phyloP scores from a whole-genome alignment of 2,329 filamentous ascomycete genomes.

The Xylaria sp. region DNA sequence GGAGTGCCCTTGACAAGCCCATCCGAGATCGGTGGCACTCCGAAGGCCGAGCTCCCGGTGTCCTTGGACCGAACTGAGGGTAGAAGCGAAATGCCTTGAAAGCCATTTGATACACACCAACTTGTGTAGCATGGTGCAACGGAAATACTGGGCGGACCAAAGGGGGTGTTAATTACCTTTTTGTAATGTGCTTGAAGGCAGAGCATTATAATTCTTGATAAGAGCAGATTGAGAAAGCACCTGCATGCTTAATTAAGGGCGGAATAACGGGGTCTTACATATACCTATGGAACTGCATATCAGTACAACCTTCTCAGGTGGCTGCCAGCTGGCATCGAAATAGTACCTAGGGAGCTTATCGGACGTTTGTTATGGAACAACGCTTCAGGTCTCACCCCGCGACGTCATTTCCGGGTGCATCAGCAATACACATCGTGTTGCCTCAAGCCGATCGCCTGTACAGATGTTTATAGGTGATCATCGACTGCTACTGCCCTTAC shows the following conservation, averaged over 20 bases:
- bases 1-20: not conserved
- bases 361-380: too few relatives aligned
- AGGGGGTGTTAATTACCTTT: not conserved
- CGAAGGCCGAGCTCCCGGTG: slow-evolving; percentile 5
- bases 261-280: too few relatives aligned
- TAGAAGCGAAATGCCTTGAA: slow-evolving; percentile 22
- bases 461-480: not conserved
- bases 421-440: not conserved
- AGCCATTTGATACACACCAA: not conserved
- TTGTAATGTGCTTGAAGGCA: not conserved
- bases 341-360: too few relatives aligned
- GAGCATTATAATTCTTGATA: not conserved
- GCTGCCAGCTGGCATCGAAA: not conserved
- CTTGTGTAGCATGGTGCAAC: not conserved
- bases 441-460: not conserved
- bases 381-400: slow-evolving; percentile 22
- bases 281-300: too few relatives aligned
- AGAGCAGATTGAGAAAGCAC: too few relatives aligned
- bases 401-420: slow-evolving; percentile 16
- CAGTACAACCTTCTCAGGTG: too few relatives aligned
- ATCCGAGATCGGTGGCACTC: slow-evolving; percentile 15
- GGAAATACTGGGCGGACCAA: not conserved
- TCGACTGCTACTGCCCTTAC: not conserved
- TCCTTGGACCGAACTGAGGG: not conserved
- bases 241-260: too few relatives aligned